These are phyloP conservation scores for Aspergillus biplanus DNA, from an alignment of 495 filamentous ascomycete species.

Conservation along the genomic window DNA sequence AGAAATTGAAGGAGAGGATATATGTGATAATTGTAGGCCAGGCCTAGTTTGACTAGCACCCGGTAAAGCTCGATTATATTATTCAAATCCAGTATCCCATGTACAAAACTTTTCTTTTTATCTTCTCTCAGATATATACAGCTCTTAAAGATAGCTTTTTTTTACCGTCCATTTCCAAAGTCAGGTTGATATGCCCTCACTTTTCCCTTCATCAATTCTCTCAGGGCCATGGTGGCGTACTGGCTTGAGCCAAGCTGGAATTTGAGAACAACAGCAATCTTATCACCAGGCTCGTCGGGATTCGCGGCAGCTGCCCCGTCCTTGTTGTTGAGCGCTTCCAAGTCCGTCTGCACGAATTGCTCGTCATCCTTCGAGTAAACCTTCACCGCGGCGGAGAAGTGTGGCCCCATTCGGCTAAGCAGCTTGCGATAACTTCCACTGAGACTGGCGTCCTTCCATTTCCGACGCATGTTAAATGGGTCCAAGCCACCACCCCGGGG, in stretches of 20 bases:
- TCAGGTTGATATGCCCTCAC: constrained; percentile 68
- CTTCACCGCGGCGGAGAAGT: constrained; percentile 68
- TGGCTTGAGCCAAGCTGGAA: constrained; percentile 84
- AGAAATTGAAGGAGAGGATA: not conserved
- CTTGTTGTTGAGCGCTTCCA: constrained; percentile 54
- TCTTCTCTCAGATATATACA: too few relatives aligned
- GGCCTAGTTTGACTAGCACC: too few relatives aligned
- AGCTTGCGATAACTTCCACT: constrained; percentile 86
- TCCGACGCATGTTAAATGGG: constrained; percentile 84
- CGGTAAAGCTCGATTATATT: too few relatives aligned
- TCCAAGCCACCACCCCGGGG: constrained; percentile 75
- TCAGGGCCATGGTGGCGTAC: constrained; percentile 92
- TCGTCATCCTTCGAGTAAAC: constrained; percentile 70
- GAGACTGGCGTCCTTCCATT: constrained; percentile 84
- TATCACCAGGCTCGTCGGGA: constrained; percentile 36
- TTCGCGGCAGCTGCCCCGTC: constrained; percentile 9
- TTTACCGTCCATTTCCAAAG: constrained; percentile 51
- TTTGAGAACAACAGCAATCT: constrained; percentile 82
- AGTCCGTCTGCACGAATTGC: constrained; percentile 85
- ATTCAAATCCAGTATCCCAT: too few relatives aligned
- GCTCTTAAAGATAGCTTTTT: too few relatives aligned
- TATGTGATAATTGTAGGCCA: too few relatives aligned
- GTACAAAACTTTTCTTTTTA: too few relatives aligned
- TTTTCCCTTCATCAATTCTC: constrained; percentile 80
- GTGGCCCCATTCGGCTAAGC: constrained; percentile 62